These are phyloP conservation scores for Paracamarosporium sp. DNA, from an alignment of 2,329 filamentous ascomycete genomes.

Conservation along the genomic window DNA sequence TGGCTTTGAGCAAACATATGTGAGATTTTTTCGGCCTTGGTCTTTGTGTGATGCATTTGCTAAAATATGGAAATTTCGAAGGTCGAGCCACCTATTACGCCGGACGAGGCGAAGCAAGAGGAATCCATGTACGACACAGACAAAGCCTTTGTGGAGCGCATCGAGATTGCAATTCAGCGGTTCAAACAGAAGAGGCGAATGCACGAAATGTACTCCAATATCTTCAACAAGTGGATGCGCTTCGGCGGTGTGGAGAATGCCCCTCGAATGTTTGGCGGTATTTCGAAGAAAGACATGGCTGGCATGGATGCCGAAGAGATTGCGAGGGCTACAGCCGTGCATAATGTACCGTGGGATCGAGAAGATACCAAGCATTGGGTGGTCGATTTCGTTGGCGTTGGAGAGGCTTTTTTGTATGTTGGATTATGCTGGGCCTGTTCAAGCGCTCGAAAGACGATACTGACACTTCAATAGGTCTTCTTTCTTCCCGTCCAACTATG, in stretches of 20 bases:
- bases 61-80: neutral
- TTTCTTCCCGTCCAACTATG: slow-evolving; percentile 61
- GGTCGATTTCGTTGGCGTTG: slow-evolving; percentile 82
- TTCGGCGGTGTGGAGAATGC: slow-evolving; percentile 79
- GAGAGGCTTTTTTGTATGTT: slow-evolving; percentile 77
- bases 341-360: slow-evolving; percentile 61
- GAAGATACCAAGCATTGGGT: slow-evolving; percentile 66
- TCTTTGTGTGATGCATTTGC: neutral
- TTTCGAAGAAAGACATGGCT: slow-evolving; percentile 67
- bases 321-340: slow-evolving; percentile 68
- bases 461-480: slow-evolving; percentile 58
- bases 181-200: slow-evolving; percentile 81
- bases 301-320: slow-evolving; percentile 69
- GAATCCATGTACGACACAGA: slow-evolving; percentile 69
- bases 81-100: slow-evolving; percentile 75
- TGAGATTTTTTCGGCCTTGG: slow-evolving; percentile 33
- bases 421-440: slow-evolving; percentile 2
- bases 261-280: slow-evolving; percentile 68
- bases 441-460: neutral
- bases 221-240: slow-evolving; percentile 82
- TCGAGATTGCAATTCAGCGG: slow-evolving; percentile 83
- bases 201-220: slow-evolving; percentile 63
- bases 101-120: slow-evolving; percentile 71
- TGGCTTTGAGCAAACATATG: slow-evolving; percentile 72
- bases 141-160: slow-evolving; percentile 65